Conservation (phyloP, 2,329 filamentous ascomycete species). For the Podosphaera leucotricha region DNA sequence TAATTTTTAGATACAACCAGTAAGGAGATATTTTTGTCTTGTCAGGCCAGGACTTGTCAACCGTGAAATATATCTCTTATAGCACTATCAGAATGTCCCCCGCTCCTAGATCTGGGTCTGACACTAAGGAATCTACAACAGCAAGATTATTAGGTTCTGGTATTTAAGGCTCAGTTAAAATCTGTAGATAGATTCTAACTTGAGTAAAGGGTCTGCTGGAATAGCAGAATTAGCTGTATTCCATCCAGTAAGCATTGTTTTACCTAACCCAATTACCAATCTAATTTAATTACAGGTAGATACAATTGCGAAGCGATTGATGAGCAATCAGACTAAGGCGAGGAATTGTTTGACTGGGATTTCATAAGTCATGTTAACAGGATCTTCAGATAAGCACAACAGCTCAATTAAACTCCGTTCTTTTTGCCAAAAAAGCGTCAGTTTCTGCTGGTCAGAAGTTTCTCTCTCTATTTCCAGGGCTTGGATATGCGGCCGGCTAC, state of each 20-base stretch:
- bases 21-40: background rate
- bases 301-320: slow-evolving; percentile 94
- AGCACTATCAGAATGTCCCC: slow-evolving; percentile 7
- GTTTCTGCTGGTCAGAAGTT: slow-evolving; percentile 57
- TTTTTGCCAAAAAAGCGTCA: slow-evolving; percentile 73
- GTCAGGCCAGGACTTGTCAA: background rate
- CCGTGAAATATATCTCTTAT: background rate
- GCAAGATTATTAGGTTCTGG: slow-evolving; percentile 83
- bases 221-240: slow-evolving; percentile 85
- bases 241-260: slow-evolving; percentile 41
- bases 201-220: slow-evolving; percentile 52
- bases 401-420: slow-evolving; percentile 60
- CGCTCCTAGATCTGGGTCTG: slow-evolving; percentile 13
- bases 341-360: background rate
- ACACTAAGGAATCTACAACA: slow-evolving; percentile 50
- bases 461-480: slow-evolving; percentile 83
- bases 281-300: slow-evolving; percentile 42
- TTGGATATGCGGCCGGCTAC: slow-evolving; percentile 94
- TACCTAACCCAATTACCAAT: background rate
- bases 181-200: slow-evolving; percentile 4
- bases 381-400: slow-evolving; percentile 26
- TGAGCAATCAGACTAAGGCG: slow-evolving; percentile 82
- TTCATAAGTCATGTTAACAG: slow-evolving; percentile 4
- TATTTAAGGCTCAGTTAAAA: slow-evolving; percentile 16
- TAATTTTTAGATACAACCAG: no score